Evolutionary conservation across 768 basidiomycete genomes (phyloP).

Genomic region (Scleroderma citrinum): DNA sequence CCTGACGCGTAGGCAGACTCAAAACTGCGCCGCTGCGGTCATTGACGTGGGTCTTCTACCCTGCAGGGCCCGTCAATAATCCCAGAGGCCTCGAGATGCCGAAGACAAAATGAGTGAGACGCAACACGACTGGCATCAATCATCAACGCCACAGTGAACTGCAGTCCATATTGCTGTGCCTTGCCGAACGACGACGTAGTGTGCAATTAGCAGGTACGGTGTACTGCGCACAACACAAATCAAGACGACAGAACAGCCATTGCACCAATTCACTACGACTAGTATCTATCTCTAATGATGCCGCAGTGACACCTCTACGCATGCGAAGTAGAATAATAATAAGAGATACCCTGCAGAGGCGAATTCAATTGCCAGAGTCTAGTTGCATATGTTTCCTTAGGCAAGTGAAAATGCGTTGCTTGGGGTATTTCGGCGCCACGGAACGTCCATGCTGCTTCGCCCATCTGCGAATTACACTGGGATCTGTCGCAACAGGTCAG

Average conservation of each 20-base stretch:
- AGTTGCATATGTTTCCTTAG: slow-evolving; percentile 46
- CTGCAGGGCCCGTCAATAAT: too few relatives aligned
- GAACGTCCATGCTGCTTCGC: slow-evolving; percentile 46
- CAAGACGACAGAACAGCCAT: too few relatives aligned
- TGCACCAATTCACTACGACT: too few relatives aligned
- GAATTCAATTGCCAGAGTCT: background rate
- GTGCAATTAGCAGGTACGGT: background rate
- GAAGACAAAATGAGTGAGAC: background rate
- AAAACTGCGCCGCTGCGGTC: background rate
- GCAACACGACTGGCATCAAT: too few relatives aligned
- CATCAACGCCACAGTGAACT: too few relatives aligned
- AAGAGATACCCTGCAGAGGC: background rate
- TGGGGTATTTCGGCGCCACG: slow-evolving; percentile 55
- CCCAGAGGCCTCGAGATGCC: background rate
- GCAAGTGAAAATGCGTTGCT: slow-evolving; percentile 56
- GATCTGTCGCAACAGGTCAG: slow-evolving; percentile 32
- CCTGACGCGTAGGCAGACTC: background rate
- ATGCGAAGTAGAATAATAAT: background rate
- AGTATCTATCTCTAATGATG: too few relatives aligned
- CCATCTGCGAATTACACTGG: slow-evolving; percentile 51
- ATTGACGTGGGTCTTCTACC: background rate
- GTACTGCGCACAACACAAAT: too few relatives aligned
- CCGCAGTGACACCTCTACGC: background rate
- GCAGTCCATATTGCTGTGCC: too few relatives aligned
- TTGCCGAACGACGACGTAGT: too few relatives aligned